Base-by-base conservation (phyloP, 441 rosid species). In the Aleurites moluccanus region DNA sequence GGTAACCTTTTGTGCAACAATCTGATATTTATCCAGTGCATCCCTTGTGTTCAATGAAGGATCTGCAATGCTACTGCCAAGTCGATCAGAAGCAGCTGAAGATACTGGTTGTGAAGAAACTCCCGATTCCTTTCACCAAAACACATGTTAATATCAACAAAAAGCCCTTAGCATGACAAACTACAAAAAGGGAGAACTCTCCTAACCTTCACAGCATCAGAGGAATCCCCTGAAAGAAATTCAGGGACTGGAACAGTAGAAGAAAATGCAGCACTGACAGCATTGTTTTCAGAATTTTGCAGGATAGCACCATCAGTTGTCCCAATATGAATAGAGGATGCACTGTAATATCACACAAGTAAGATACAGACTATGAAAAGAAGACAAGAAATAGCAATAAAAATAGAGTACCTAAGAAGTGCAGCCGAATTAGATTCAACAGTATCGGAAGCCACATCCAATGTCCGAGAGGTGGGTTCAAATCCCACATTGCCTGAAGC, bases 21-120 rank as follows among this genome's bases (percentile, higher is more conserved):
- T 85, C 80, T 91, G 93, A 79, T 87, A 96, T 78, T 94, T 92
- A 75, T 96, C 99, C 84, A 94, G 71, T 81, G 99, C 99, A 75
- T 92, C 98, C 85, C 96, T 87, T 38, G 98, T 93, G 86, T 80
- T 88, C 72, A 92, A 79, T 38, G 88, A 86, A 82, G 97, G 92
- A 73, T 94, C 98, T 18, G 86, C 69, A 59, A 75, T 77, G 81
- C 82, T 86, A 77, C 78, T 86, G 70, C 89, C 88, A 84, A 82
- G 78, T 27, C 89, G 93, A 75, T 93, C 99, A 73, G 89, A 57
- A 71, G 86, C 83, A 75, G 88, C 77, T 67, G 91, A 82, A 73
- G 91, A 79, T 72, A 84, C 73, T 47, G 84, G 78, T 74, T 90
- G 98, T 56, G 84, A 73, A 69, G 90, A 78, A 70, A 83, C 73